These are phyloP conservation scores for Fraxinus cuspidata DNA, from an alignment of 257 asterid species.

Conservation along the genomic window DNA sequence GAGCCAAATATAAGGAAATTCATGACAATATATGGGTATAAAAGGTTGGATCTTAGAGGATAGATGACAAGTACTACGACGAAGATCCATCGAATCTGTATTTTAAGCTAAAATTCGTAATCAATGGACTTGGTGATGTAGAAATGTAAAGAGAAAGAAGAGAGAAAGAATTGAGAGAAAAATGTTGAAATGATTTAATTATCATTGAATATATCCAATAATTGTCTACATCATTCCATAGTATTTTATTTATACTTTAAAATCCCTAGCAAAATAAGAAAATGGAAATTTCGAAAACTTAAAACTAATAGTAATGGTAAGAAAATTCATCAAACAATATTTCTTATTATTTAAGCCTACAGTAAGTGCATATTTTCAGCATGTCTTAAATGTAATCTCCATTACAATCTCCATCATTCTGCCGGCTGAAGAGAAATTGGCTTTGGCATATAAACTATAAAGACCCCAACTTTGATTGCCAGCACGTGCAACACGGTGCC, in stretches of 20 bases:
- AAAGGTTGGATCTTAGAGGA: slow-evolving; percentile 1
- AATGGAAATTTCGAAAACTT: background rate
- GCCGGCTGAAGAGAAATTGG: background rate
- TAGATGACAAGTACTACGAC: background rate
- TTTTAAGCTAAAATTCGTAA: slow-evolving; percentile 10
- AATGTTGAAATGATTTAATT: background rate
- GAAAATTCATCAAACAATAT: background rate
- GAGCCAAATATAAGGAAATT: background rate
- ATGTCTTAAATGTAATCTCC: background rate
- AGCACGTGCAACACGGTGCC: background rate
- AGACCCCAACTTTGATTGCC: background rate
- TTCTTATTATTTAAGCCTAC: background rate
- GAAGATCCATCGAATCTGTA: background rate
- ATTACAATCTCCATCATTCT: background rate
- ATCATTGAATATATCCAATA: background rate
- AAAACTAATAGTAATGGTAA: too few relatives aligned
- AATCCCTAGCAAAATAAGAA: background rate
- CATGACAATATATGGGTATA: background rate
- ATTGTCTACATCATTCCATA: background rate
- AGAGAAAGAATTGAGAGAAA: background rate
- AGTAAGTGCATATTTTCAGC: background rate
- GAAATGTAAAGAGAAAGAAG: background rate
- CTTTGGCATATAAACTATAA: background rate
- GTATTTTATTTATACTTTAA: too few relatives aligned
- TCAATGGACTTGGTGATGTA: background rate